Percentiles rank a stretch among this genome's conserved stretches.
Evolutionary conservation across 495 filamentous ascomycete genomes (phyloP).

Genomic region (Aspergillus saccharolyticus): DNA sequence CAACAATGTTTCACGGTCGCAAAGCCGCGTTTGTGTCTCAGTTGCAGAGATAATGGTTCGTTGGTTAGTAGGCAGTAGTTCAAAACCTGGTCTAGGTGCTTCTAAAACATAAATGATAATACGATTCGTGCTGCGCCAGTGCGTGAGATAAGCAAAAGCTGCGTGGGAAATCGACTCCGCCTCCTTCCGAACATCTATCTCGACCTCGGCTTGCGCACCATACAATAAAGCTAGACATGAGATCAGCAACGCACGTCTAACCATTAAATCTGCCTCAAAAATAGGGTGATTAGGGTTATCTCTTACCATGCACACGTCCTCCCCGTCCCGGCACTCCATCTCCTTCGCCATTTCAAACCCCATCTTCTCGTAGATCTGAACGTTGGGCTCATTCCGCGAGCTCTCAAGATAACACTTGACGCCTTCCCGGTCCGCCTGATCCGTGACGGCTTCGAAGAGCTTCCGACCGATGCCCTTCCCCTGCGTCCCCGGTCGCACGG

Average conservation of each 20-base stretch:
- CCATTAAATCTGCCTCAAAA: background rate
- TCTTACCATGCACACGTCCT: slow-evolving; percentile 40
- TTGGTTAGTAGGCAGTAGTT: background rate
- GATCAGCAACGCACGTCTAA: slow-evolving; percentile 7
- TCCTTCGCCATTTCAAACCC: slow-evolving; percentile 58
- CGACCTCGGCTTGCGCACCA: slow-evolving; percentile 20
- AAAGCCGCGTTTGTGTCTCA: background rate
- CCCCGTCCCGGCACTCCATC: slow-evolving; percentile 58
- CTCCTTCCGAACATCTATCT: slow-evolving; percentile 1
- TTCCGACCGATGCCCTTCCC: slow-evolving; percentile 55
- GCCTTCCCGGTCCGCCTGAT: slow-evolving; percentile 53
- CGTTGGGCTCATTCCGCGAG: slow-evolving; percentile 56
- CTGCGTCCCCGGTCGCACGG: slow-evolving; percentile 54
- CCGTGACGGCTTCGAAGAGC: slow-evolving; percentile 54
- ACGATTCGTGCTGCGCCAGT: background rate
- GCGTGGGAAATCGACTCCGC: background rate
- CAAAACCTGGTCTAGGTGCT: background rate
- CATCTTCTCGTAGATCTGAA: slow-evolving; percentile 62
- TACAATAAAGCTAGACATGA: slow-evolving; percentile 20
- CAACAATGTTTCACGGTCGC: background rate
- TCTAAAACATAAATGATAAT: background rate
- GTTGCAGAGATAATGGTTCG: background rate
- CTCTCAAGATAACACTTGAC: slow-evolving; percentile 61
- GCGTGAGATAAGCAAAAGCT: background rate
- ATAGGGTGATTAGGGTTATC: background rate